Evolutionary conservation across 306 rosid species (phyloP), one percentile per base, ranked within the genome.

Genomic region (Aeschynomene evenia): DNA sequence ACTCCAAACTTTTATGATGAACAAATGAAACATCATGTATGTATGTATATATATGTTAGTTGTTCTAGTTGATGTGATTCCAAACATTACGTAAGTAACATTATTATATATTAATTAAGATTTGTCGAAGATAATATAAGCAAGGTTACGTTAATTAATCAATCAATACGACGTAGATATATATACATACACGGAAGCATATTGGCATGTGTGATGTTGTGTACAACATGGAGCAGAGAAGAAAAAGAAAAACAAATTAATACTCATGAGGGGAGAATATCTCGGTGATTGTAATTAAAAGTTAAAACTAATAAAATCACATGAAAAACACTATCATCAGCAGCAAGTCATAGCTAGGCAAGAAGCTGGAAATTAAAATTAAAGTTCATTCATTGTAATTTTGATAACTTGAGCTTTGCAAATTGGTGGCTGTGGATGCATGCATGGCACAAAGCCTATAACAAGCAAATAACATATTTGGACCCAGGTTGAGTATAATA

Each of bases 201-300:
- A 50, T 50, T 11, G 28, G 56, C 28, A 19, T 12, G 12, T 50
- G 56, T 50, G n/a, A 9, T 21, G 57, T 51, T 20, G 57, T 10
- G 21, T 5, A 21, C 57, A 26, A 21, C 57, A 21, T 5, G 6
- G 31, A 21, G 4, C 6, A 15, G n/a, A 11, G 29, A 22, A 52
- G 31, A 7, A 5, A 22, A 3, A 22, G 12, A 51, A 22, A 23
- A 23, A 23, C 34, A 28, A n/a, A 28, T 13, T 2, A 28, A 19
- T 2, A 56, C n/a, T n/a, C n/a, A 28, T 56, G 63, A 29, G 22
- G 28, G 63, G 40, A 56, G 63, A 56, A 56, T 56, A 56, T 56
- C 21, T 56, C 40, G 63, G 13, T n/a, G 28, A 28, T 1, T 28
- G 40, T 15, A 29, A 56, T 13, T n/a, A n/a, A n/a, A n/a, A n/a